Percentiles rank a stretch among this genome's conserved stretches.
phyloP scores from a whole-genome alignment of 306 rosid species.

The Lathyrus aphaca region DNA sequence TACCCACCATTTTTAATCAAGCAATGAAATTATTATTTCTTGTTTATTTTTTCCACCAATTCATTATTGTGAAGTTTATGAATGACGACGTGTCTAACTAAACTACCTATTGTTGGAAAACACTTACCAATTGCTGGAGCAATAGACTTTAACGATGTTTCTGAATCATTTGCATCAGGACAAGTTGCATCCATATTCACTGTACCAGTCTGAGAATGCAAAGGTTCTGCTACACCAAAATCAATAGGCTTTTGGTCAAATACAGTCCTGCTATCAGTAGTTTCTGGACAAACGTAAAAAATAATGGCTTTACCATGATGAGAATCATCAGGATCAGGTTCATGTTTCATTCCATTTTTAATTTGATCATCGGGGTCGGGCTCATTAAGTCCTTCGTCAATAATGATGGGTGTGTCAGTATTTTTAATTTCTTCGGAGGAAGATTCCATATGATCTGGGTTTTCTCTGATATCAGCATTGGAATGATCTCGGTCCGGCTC shows the following conservation, averaged over 20 bases:
- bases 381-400: slow-evolving; percentile 48
- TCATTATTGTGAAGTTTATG: slow-evolving; percentile 50
- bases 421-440: slow-evolving; percentile 38
- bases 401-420: slow-evolving; percentile 35
- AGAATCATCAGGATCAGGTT: slow-evolving; percentile 70
- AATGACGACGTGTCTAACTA: slow-evolving; percentile 35
- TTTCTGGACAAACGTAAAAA: slow-evolving; percentile 35
- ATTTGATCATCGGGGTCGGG: slow-evolving; percentile 58
- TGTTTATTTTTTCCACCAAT: slow-evolving; percentile 35
- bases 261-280: slow-evolving; percentile 30
- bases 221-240: slow-evolving; percentile 31
- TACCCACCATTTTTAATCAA: slow-evolving; percentile 19
- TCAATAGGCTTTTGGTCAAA: slow-evolving; percentile 31
- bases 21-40: neutral
- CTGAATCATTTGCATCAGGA: slow-evolving; percentile 52
- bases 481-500: slow-evolving; percentile 57
- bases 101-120: slow-evolving; percentile 40
- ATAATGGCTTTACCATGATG: slow-evolving; percentile 36
- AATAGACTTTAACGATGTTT: slow-evolving; percentile 40
- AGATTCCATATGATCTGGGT: slow-evolving; percentile 37
- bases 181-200: slow-evolving; percentile 37
- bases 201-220: slow-evolving; percentile 29
- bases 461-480: slow-evolving; percentile 33
- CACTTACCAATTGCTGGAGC: slow-evolving; percentile 35
- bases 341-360: slow-evolving; percentile 45